phyloP scores from a whole-genome alignment of 345 rosid species.

The Iberis pinnata region DNA sequence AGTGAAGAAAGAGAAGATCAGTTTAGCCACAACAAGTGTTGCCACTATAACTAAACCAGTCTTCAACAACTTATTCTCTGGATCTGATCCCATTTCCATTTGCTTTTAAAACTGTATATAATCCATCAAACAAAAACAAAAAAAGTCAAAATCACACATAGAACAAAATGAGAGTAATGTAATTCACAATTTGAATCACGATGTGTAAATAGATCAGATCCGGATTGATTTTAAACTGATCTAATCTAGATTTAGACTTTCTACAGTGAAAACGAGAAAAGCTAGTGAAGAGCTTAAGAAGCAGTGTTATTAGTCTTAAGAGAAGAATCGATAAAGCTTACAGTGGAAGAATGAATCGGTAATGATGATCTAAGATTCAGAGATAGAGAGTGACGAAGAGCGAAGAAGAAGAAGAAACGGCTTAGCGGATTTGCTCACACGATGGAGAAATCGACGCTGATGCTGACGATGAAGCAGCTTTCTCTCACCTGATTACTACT shows the following conservation, averaged over 20 bases:
- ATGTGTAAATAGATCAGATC: conserved; percentile 11
- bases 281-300: conserved; percentile 8
- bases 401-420: conserved; percentile 9
- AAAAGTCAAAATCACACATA: not conserved
- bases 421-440: conserved; percentile 1
- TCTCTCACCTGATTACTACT: not conserved
- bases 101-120: not conserved
- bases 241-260: not conserved
- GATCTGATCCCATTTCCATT: conserved; percentile 33
- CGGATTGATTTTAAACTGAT: not conserved
- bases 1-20: conserved; percentile 47
- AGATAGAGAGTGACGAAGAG: not conserved
- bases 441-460: conserved; percentile 14
- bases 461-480: too few species aligned
- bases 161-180: not conserved
- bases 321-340: conserved; percentile 11
- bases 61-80: conserved; percentile 52
- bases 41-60: conserved; percentile 51
- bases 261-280: not conserved
- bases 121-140: not conserved
- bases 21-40: conserved; percentile 67
- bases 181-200: not conserved
- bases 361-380: not conserved
- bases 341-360: not conserved
- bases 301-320: not conserved